These are phyloP conservation scores for Glycine latifolia DNA, from an alignment of 306 rosid species.

Conservation along the genomic window DNA sequence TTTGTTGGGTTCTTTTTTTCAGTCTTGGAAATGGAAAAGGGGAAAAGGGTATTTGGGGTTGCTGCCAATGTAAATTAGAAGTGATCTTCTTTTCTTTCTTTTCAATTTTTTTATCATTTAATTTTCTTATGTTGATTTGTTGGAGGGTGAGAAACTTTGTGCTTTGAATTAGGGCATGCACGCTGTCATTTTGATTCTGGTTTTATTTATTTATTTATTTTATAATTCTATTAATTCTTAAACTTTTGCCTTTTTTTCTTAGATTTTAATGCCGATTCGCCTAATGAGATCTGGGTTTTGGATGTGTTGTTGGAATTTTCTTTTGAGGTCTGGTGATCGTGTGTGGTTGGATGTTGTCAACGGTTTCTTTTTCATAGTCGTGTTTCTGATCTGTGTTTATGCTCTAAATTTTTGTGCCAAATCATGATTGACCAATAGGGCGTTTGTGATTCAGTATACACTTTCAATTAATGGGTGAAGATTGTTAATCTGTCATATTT, in stretches of 20 bases:
- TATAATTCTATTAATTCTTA: constrained; percentile 27
- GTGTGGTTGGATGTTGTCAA: constrained; percentile 29
- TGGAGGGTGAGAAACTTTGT: not conserved
- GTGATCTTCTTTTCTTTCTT: constrained; percentile 29
- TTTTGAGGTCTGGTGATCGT: constrained; percentile 32
- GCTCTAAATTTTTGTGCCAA: constrained; percentile 10
- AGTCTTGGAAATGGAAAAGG: constrained; percentile 18
- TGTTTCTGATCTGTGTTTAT: constrained; percentile 39
- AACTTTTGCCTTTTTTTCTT: not conserved
- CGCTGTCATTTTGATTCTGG: constrained; percentile 33
- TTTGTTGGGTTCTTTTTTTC: not conserved
- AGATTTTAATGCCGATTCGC: constrained; percentile 1
- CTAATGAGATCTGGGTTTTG: constrained; percentile 52
- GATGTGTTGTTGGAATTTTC: constrained; percentile 21
- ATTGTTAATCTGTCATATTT: constrained; percentile 30
- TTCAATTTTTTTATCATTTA: not conserved
- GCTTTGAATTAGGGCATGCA: constrained; percentile 45
- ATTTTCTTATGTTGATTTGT: constrained; percentile 6
- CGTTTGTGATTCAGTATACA: constrained; percentile 44
- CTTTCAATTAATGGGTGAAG: constrained; percentile 40
- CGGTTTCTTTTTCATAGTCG: constrained; percentile 1
- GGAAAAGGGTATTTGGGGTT: constrained; percentile 38
- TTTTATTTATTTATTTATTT: not conserved
- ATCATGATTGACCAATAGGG: constrained; percentile 12
- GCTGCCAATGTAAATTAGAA: constrained; percentile 31